These are phyloP conservation scores for Citrullus colocynthis DNA, from an alignment of 306 rosid species.

Conservation along the genomic window DNA sequence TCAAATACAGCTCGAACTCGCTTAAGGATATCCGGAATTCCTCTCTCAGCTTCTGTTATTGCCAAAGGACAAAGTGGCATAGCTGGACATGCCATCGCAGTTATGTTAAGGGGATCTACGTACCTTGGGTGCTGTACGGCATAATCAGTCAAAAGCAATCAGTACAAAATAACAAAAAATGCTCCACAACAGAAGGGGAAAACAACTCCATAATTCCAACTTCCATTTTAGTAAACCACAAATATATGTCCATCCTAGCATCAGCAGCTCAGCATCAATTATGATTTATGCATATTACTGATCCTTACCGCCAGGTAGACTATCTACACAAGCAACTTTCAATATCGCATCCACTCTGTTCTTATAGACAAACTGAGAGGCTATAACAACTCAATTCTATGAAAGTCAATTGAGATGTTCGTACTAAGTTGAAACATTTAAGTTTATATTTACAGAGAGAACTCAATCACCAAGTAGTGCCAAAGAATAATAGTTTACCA, in stretches of 20 bases:
- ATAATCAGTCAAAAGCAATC: not conserved
- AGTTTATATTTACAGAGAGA: not conserved
- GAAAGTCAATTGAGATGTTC: not conserved
- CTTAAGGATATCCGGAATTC: conserved; percentile 82
- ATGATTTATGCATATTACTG: not conserved
- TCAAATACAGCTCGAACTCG: conserved; percentile 82
- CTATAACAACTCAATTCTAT: not conserved
- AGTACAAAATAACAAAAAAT: not conserved
- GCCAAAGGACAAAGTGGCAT: conserved; percentile 95
- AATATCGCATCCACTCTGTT: not conserved
- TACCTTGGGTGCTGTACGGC: conserved; percentile 58
- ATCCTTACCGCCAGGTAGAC: too few species aligned
- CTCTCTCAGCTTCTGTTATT: conserved; percentile 94
- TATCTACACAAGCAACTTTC: not conserved
- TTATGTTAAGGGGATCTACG: conserved; percentile 87
- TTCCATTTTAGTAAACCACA: not conserved
- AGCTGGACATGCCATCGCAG: conserved; percentile 99
- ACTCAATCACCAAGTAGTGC: not conserved
- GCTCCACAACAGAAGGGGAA: not conserved
- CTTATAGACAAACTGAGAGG: not conserved
- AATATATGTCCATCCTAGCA: not conserved
- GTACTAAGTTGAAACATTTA: not conserved
- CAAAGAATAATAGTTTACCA: conserved; percentile 45
- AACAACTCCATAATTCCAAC: not conserved
- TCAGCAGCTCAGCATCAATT: not conserved